Evolutionary conservation across 768 basidiomycete species (phyloP), one percentile per base, ranked within the genome.

Genomic region (Leucocoprinus leucothites): DNA sequence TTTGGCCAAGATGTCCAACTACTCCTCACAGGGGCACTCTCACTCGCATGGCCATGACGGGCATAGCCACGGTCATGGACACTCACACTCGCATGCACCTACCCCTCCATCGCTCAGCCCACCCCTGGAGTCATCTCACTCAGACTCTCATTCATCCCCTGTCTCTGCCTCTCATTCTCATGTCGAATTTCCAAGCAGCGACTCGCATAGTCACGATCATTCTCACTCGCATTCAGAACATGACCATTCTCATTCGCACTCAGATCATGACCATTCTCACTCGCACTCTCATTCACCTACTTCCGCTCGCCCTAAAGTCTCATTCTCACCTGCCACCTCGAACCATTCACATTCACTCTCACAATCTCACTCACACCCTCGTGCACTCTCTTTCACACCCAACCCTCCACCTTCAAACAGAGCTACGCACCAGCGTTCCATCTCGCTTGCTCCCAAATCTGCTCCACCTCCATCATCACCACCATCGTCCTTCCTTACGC

Each of bases 21-120:
- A 18, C 14, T 26, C n/a, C 26, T 21, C 3, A 21, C 35, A 82
- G 78, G 82, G 81, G 5, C 86, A 87, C 67, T 81, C 80, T 2
- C 82, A 82, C 59, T 77, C 76, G 1, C 76, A 79, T 72, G 68
- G 69, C 7, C 74, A 76, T 65, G 55, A 13, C 4, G 38, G 41
- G 3, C 53, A 54, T 19, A 38, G 51, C 26, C 51, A 51, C 38
- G 57, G 52, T 19, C 54, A 64, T 46, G 61, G 61, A 16, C 67
- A 68, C 48, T 62, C 63, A 18, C 75, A 78, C 57, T 67, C 71
- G 28, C 76, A 75, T 63, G 58, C 61, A 4, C 58, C 61, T 53
- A 34, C 42, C 11, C 49, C 60, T n/a, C 41, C 57, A 36, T 25
- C 57, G 21, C 53, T 58, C 2, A 58, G 59, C 9, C 5, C 61